These are phyloP conservation scores for Westerdykella sp. DNA, from an alignment of 2,329 filamentous ascomycete species.

Conservation along the genomic window DNA sequence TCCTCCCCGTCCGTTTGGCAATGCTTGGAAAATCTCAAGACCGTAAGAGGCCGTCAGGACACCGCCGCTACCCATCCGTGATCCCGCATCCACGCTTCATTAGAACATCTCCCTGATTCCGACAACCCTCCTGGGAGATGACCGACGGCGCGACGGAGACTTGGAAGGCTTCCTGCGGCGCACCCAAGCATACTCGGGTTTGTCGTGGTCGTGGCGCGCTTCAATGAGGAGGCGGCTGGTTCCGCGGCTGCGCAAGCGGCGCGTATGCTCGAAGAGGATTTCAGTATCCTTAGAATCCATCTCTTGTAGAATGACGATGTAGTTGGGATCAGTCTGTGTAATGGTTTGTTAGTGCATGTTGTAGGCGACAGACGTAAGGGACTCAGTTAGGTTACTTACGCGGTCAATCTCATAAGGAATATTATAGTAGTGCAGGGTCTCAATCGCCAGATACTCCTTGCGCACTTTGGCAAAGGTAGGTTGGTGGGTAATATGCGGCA, in stretches of 20 bases:
- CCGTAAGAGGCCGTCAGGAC: no score
- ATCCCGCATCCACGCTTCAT: slow-evolving; percentile 2
- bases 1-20: no score
- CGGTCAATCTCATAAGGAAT: slow-evolving; percentile 45
- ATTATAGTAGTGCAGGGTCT: slow-evolving; percentile 45
- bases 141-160: slow-evolving; percentile 26
- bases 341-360: slow-evolving; percentile 4
- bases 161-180: slow-evolving; percentile 27
- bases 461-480: slow-evolving; percentile 46
- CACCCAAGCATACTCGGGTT: slow-evolving; percentile 44
- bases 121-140: slow-evolving; percentile 25
- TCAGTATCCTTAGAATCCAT: slow-evolving; percentile 46
- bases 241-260: slow-evolving; percentile 36
- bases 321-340: slow-evolving; percentile 39
- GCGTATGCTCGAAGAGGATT: slow-evolving; percentile 47
- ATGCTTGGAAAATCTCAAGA: no score
- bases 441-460: slow-evolving; percentile 40
- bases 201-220: slow-evolving; percentile 31
- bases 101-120: slow-evolving; percentile 31
- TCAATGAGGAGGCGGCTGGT: slow-evolving; percentile 38
- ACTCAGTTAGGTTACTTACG: slow-evolving; percentile 36
- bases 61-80: no score
- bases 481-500: slow-evolving; percentile 24
- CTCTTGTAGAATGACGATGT: slow-evolving; percentile 46
- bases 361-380: background rate